Conservation (phyloP, 306 rosid species). For the Castanopsis chinensis region DNA sequence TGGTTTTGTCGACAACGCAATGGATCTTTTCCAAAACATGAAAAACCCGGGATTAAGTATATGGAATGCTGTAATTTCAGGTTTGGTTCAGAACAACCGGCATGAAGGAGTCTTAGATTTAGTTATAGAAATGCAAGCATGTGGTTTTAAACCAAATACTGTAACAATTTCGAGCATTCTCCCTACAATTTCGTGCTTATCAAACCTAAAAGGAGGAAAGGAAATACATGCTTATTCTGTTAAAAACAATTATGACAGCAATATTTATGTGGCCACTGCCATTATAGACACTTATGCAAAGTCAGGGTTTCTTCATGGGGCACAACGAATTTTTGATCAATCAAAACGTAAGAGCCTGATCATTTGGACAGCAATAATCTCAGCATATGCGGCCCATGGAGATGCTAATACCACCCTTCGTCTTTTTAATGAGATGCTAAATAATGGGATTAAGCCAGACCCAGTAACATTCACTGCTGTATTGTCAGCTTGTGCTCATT, state of each 20-base stretch:
- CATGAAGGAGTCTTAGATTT: constrained; percentile 47
- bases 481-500: constrained; percentile 71
- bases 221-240: constrained; percentile 77
- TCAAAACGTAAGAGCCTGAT: constrained; percentile 50
- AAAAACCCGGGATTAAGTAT: constrained; percentile 43
- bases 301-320: constrained; percentile 63
- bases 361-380: constrained; percentile 78
- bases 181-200: constrained; percentile 51
- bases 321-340: constrained; percentile 55
- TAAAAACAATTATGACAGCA: constrained; percentile 49
- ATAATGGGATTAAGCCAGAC: constrained; percentile 68
- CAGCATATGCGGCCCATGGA: constrained; percentile 79
- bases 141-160: constrained; percentile 60
- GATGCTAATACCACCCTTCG: constrained; percentile 53
- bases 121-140: constrained; percentile 52
- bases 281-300: constrained; percentile 70
- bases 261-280: constrained; percentile 65
- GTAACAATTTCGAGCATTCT: constrained; percentile 71
- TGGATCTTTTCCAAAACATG: constrained; percentile 51
- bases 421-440: constrained; percentile 60
- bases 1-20: constrained; percentile 63
- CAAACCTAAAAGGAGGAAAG: constrained; percentile 66
- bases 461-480: constrained; percentile 69
- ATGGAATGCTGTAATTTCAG: constrained; percentile 83
- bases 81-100: constrained; percentile 69